Conservation (phyloP, 2,329 filamentous ascomycete genomes). For the Pseudogymnoascus pannorum region DNA sequence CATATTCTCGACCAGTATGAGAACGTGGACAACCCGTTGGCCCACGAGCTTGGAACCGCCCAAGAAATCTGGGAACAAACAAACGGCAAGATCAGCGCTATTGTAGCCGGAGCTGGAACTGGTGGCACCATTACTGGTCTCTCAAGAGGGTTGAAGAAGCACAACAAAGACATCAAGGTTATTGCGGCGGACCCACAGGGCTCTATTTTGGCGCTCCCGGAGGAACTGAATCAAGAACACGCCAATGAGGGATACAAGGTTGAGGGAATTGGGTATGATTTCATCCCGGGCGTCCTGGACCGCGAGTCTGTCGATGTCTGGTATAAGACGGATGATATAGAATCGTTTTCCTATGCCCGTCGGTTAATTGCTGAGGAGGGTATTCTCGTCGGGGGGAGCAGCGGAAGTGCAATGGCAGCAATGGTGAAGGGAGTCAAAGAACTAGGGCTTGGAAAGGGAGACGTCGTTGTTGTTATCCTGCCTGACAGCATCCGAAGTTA, state of each 20-base stretch:
- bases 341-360: constrained; percentile 86
- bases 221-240: constrained; percentile 68
- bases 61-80: constrained; percentile 96
- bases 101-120: constrained; percentile 89
- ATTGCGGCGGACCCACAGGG: constrained; percentile 89
- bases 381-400: constrained; percentile 85
- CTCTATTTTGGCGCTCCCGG: constrained; percentile 80
- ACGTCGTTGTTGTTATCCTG: constrained; percentile 83
- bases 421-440: constrained; percentile 72
- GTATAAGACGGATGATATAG: constrained; percentile 95
- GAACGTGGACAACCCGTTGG: constrained; percentile 84
- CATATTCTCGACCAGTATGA: constrained; percentile 96
- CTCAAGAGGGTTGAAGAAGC: constrained; percentile 76
- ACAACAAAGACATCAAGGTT: constrained; percentile 77
- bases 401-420: constrained; percentile 83
- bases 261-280: constrained; percentile 97
- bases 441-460: constrained; percentile 67
- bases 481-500: constrained; percentile 97
- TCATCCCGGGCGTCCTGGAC: constrained; percentile 88
- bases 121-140: constrained; percentile 93
- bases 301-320: constrained; percentile 77
- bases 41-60: constrained; percentile 89
- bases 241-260: constrained; percentile 90
- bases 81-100: constrained; percentile 67
- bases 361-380: constrained; percentile 91